Evolutionary conservation across 2,329 filamentous ascomycete genomes (phyloP).

Genomic region (Hypoxylon sp.): DNA sequence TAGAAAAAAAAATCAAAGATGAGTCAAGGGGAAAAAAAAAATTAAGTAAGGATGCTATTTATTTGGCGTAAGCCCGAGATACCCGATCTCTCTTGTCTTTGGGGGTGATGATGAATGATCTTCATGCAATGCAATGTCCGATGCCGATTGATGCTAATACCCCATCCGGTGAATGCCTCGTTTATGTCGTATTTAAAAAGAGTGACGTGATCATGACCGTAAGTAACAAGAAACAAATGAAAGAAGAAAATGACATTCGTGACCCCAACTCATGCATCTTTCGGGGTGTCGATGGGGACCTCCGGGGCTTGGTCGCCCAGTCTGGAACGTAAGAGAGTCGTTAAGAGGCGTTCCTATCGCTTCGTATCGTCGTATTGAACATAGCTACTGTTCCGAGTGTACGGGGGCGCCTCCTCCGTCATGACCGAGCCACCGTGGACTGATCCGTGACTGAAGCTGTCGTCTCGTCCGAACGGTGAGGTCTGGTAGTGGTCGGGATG

Average conservation of each 20-base stretch:
- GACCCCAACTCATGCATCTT: constrained; percentile 14
- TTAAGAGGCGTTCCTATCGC: constrained; percentile 26
- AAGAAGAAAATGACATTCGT: constrained; percentile 1
- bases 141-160: constrained; percentile 7
- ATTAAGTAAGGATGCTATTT: constrained; percentile 12
- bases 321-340: constrained; percentile 9
- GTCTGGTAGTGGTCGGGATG: constrained; percentile 27
- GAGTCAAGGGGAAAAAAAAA: constrained; percentile 1
- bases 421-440: constrained; percentile 38
- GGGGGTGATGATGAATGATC: constrained; percentile 11
- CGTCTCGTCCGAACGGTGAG: constrained; percentile 32
- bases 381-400: constrained; percentile 41
- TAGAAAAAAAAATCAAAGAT: neutral
- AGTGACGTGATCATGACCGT: constrained; percentile 7
- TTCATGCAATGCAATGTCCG: constrained; percentile 14
- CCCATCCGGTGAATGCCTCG: neutral
- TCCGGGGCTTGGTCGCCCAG: neutral
- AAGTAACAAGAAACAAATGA: constrained; percentile 1
- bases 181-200: constrained; percentile 8
- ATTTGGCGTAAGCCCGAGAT: constrained; percentile 40
- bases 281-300: constrained; percentile 27
- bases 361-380: constrained; percentile 40
- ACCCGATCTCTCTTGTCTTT: constrained; percentile 37
- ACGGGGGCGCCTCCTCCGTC: constrained; percentile 37
- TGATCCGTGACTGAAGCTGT: constrained; percentile 25